phyloP scores from a whole-genome alignment of 495 filamentous ascomycete genomes.

The Hypoxylon intermedium region DNA sequence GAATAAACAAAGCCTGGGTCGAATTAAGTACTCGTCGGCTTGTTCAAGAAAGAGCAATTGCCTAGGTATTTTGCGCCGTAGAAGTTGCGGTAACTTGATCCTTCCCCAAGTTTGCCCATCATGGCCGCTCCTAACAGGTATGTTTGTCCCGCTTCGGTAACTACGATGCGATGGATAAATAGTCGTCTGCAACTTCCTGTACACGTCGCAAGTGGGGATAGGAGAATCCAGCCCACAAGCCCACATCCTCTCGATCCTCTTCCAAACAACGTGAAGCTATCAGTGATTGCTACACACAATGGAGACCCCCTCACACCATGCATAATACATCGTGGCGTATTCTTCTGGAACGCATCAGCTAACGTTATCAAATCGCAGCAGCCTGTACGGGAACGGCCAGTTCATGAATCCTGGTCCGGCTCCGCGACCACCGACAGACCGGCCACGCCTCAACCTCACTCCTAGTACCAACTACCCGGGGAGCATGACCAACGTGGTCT shows the following conservation, averaged over 20 bases:
- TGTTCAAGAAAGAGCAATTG: slow-evolving; percentile 14
- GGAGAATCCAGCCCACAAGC: background rate
- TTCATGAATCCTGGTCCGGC: slow-evolving; percentile 98
- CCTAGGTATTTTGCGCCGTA: slow-evolving; percentile 7
- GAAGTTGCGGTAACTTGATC: slow-evolving; percentile 10
- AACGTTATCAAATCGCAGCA: slow-evolving; percentile 39
- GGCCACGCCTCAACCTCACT: slow-evolving; percentile 79
- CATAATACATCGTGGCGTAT: background rate
- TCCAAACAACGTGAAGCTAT: background rate
- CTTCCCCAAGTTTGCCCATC: background rate
- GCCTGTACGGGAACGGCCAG: slow-evolving; percentile 70
- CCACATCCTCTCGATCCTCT: background rate
- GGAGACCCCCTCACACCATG: background rate
- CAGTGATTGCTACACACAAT: background rate
- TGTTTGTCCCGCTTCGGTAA: slow-evolving; percentile 16
- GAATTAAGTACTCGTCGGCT: slow-evolving; percentile 10
- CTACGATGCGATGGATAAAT: too few relatives aligned
- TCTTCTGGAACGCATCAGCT: slow-evolving; percentile 10
- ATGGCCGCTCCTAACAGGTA: slow-evolving; percentile 44
- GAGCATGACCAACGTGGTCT: slow-evolving; percentile 77
- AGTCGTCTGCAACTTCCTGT: slow-evolving; percentile 1
- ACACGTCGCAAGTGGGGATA: slow-evolving; percentile 10
- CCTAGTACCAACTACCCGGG: slow-evolving; percentile 74
- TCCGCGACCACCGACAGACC: slow-evolving; percentile 85
- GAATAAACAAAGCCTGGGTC: slow-evolving; percentile 23